Percentiles rank a stretch among this genome's conserved stretches.
These are phyloP conservation scores for Lepraria neglecta DNA, from an alignment of 495 filamentous ascomycete genomes.

Conservation along the genomic window DNA sequence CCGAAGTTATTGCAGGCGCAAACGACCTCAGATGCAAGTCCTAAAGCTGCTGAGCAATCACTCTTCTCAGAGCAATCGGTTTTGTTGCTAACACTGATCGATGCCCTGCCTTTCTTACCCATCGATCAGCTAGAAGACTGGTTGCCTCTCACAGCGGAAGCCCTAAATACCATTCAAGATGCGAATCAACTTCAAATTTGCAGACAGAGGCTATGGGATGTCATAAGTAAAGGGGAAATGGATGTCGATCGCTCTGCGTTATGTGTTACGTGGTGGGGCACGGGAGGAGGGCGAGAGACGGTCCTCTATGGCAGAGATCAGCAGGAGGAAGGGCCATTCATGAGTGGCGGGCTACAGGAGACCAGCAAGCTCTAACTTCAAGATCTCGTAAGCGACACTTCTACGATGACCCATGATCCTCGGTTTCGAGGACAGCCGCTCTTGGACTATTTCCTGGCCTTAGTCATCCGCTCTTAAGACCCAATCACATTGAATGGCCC, in stretches of 20 bases:
- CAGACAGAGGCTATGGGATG: conserved; percentile 76
- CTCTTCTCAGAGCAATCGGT: conserved; percentile 75
- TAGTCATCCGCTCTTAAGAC: too few relatives aligned
- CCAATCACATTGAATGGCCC: background rate
- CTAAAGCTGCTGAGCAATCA: conserved; percentile 14
- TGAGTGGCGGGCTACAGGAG: conserved; percentile 54
- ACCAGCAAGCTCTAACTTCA: conserved; percentile 22
- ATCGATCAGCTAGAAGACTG: conserved; percentile 67
- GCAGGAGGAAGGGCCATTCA: conserved; percentile 39
- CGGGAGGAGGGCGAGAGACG: conserved; percentile 58
- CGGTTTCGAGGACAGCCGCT: too few relatives aligned
- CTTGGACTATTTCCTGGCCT: too few relatives aligned
- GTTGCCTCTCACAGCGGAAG: conserved; percentile 63
- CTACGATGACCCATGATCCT: background rate
- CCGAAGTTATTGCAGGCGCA: conserved; percentile 42
- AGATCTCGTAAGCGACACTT: background rate
- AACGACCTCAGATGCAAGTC: conserved; percentile 29
- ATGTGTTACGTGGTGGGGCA: conserved; percentile 85
- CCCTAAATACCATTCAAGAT: conserved; percentile 59
- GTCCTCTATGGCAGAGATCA: conserved; percentile 49
- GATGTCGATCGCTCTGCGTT: conserved; percentile 77
- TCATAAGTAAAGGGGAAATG: conserved; percentile 80
- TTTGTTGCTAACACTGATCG: conserved; percentile 71
- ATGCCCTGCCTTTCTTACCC: conserved; percentile 70
- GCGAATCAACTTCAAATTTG: conserved; percentile 56